These are phyloP conservation scores for Alternaria sp. DNA, from an alignment of 2,329 filamentous ascomycete species.

Conservation along the genomic window DNA sequence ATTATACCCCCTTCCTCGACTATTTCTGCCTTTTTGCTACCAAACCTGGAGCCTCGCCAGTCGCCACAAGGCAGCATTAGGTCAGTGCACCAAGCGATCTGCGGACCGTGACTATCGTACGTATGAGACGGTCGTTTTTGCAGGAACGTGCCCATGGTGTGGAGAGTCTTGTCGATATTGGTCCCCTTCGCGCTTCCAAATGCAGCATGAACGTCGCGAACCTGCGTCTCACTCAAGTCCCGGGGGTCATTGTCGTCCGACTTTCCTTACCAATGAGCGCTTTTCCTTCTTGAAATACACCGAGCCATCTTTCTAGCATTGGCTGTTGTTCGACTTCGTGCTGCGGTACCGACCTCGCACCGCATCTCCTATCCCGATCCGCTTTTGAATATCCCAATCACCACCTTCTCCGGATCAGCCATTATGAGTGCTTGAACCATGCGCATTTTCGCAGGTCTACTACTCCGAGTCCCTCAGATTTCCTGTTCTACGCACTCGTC, in stretches of 20 bases:
- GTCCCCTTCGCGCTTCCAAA: constrained; percentile 20
- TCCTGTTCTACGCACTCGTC: constrained; percentile 5
- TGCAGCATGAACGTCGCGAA: constrained; percentile 23
- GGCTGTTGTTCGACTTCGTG: neutral
- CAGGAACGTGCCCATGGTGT: constrained; percentile 20
- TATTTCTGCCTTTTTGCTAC: constrained; percentile 3
- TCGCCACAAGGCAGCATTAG: constrained; percentile 12
- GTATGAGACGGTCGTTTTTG: constrained; percentile 26
- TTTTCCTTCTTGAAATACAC: neutral
- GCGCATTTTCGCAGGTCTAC: neutral
- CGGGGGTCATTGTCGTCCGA: neutral
- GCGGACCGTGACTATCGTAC: constrained; percentile 30
- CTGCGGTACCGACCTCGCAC: neutral
- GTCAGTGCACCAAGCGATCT: constrained; percentile 12
- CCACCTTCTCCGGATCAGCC: neutral
- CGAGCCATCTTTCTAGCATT: neutral
- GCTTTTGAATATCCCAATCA: neutral
- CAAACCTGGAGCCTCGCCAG: constrained; percentile 13
- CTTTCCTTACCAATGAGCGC: constrained; percentile 1
- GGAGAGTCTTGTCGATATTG: constrained; percentile 11
- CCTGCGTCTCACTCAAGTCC: constrained; percentile 14
- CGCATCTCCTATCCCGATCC: neutral
- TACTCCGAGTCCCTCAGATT: constrained; percentile 3
- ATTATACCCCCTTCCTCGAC: constrained; percentile 24
- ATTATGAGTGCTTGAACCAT: constrained; percentile 5